phyloP scores from a whole-genome alignment of 192 early-diverging fungal species.

The Pilobolus umbonatus region DNA sequence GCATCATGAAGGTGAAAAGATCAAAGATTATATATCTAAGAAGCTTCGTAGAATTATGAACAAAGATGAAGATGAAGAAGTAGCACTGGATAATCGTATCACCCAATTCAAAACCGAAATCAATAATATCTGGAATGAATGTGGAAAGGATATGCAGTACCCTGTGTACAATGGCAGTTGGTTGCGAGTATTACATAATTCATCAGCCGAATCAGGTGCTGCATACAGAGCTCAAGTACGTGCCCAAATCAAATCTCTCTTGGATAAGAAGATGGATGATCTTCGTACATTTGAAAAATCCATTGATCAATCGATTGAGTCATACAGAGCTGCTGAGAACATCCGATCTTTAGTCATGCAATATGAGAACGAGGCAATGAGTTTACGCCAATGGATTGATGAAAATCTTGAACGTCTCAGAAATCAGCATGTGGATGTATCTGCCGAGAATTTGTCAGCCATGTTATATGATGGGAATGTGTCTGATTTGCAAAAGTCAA shows the following conservation, averaged over 20 bases:
- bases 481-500: not conserved
- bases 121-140: slow-evolving; percentile 15
- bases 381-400: slow-evolving; percentile 20
- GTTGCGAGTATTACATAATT: not conserved
- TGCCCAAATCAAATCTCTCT: slow-evolving; percentile 6
- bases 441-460: not conserved
- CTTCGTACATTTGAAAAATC: slow-evolving; percentile 7
- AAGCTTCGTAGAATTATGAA: slow-evolving; percentile 22
- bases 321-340: slow-evolving; percentile 3
- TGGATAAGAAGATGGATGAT: slow-evolving; percentile 10
- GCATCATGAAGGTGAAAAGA: slow-evolving; percentile 27
- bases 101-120: slow-evolving; percentile 9
- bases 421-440: slow-evolving; percentile 22
- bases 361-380: slow-evolving; percentile 15
- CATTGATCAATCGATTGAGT: not conserved
- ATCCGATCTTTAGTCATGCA: slow-evolving; percentile 7
- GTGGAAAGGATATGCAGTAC: slow-evolving; percentile 15
- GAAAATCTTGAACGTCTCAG: slow-evolving; percentile 12
- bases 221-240: slow-evolving; percentile 10
- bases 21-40: slow-evolving; percentile 21
- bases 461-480: not conserved
- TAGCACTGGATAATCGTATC: slow-evolving; percentile 8
- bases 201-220: not conserved
- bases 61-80: slow-evolving; percentile 7
- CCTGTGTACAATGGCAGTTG: slow-evolving; percentile 12